Evolutionary conservation across 2,329 filamentous ascomycete species (phyloP).

Genomic region (Ploettnerulaceae sp.): DNA sequence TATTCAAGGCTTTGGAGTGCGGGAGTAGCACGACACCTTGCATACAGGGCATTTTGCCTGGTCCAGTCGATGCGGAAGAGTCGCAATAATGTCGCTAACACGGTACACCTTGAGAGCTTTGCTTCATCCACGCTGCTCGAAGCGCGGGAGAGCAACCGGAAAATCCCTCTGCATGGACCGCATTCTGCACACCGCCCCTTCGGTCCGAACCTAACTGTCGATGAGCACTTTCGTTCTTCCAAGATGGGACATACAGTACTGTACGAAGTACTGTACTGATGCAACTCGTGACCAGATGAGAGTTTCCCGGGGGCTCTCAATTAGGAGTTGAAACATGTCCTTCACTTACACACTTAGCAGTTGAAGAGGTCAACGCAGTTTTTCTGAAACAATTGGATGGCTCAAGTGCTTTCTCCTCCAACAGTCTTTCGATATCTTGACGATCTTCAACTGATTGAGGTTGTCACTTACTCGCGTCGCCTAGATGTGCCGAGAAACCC

Average conservation of each 20-base stretch:
- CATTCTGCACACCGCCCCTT: slow-evolving; percentile 6
- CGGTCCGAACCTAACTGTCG: slow-evolving; percentile 3
- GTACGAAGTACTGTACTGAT: too few species aligned
- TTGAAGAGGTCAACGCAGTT: neutral
- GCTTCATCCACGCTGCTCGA: slow-evolving; percentile 3
- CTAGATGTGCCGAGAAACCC: neutral
- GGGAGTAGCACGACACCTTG: too few species aligned
- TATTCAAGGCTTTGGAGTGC: too few species aligned
- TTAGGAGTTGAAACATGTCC: neutral
- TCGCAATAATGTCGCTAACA: neutral
- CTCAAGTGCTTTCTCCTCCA: neutral
- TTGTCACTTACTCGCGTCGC: slow-evolving; percentile 2
- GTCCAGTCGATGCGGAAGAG: neutral
- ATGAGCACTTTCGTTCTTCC: neutral
- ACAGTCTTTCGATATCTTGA: neutral
- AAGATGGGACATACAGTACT: neutral
- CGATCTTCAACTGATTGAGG: too few species aligned
- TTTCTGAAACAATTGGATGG: neutral
- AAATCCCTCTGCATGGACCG: slow-evolving; percentile 6
- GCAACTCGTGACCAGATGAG: too few species aligned
- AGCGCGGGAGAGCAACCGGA: slow-evolving; percentile 15
- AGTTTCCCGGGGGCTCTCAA: too few species aligned
- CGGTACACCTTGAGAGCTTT: slow-evolving; percentile 5
- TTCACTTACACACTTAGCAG: neutral
- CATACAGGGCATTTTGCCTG: neutral